Percentiles rank a stretch among this genome's conserved stretches.
phyloP scores from a whole-genome alignment of 2,329 filamentous ascomycete genomes.

The Exophiala dermatitidis region DNA sequence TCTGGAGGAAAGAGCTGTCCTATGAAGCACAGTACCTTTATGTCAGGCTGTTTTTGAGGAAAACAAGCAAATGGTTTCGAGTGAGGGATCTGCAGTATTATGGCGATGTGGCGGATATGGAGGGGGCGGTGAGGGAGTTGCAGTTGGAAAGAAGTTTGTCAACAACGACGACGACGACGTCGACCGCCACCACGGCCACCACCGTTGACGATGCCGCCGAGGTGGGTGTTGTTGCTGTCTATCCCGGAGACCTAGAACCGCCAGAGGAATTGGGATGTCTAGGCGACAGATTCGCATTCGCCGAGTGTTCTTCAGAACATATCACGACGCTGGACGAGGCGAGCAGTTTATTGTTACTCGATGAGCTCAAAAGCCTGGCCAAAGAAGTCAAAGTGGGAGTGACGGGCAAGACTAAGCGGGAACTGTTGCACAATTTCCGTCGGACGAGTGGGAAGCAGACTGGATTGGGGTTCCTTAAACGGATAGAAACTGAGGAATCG shows the following conservation, averaged over 20 bases:
- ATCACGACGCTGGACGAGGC: conserved; percentile 79
- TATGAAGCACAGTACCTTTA: conserved; percentile 92
- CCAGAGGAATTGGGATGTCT: conserved; percentile 44
- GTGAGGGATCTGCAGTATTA: conserved; percentile 70
- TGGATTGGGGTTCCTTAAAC: conserved; percentile 63
- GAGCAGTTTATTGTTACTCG: conserved; percentile 69
- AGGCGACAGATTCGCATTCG: conserved; percentile 62
- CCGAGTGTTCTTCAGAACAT: conserved; percentile 64
- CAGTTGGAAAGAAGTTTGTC: conserved; percentile 56
- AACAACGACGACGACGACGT: neutral
- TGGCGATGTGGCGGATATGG: conserved; percentile 70
- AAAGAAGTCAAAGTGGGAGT: conserved; percentile 81
- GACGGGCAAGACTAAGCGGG: conserved; percentile 78
- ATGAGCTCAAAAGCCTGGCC: conserved; percentile 76
- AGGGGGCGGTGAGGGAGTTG: conserved; percentile 57
- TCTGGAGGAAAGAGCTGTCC: conserved; percentile 65
- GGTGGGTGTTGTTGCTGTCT: conserved; percentile 29
- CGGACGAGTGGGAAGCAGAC: conserved; percentile 66
- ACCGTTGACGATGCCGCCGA: conserved; percentile 9
- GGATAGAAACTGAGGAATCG: conserved; percentile 56
- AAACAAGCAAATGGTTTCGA: conserved; percentile 86
- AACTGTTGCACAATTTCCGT: conserved; percentile 67
- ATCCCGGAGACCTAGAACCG: conserved; percentile 45
- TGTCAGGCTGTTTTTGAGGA: conserved; percentile 84
- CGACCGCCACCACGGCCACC: no score